Evolutionary conservation across 2,329 filamentous ascomycete genomes (phyloP).

Genomic region (Pyrenochaeta sp.): DNA sequence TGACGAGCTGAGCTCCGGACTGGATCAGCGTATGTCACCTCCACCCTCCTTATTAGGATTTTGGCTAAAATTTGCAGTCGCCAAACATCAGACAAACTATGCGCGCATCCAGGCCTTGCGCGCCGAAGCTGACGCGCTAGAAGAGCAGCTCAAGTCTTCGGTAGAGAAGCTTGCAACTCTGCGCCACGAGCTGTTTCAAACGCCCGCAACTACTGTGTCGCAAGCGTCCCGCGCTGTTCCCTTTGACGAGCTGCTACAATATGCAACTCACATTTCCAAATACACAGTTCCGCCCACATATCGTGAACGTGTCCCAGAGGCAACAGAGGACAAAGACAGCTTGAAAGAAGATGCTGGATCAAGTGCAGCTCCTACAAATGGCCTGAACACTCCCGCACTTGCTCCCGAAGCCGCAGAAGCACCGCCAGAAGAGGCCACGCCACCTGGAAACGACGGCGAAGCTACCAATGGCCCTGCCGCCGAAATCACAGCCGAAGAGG

Average conservation of each 20-base stretch:
- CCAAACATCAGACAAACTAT: slow-evolving; percentile 78
- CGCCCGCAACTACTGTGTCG: slow-evolving; percentile 47
- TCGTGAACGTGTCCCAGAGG: slow-evolving; percentile 33
- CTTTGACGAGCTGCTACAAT: slow-evolving; percentile 77
- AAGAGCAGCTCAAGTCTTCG: slow-evolving; percentile 75
- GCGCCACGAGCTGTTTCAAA: slow-evolving; percentile 73
- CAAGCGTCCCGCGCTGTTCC: slow-evolving; percentile 60
- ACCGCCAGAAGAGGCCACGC: slow-evolving; percentile 27
- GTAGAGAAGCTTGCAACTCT: slow-evolving; percentile 73
- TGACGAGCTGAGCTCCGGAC: slow-evolving; percentile 68
- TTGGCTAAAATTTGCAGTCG: slow-evolving; percentile 58
- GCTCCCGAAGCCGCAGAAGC: slow-evolving; percentile 31
- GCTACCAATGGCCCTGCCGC: slow-evolving; percentile 13
- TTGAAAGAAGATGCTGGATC: slow-evolving; percentile 28
- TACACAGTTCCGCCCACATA: slow-evolving; percentile 75
- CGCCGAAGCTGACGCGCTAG: slow-evolving; percentile 68
- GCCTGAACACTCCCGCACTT: slow-evolving; percentile 35
- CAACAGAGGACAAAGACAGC: slow-evolving; percentile 25
- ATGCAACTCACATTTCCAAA: slow-evolving; percentile 80
- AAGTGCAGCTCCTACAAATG: slow-evolving; percentile 36
- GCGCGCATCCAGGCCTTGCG: slow-evolving; percentile 73
- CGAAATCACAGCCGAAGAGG: slow-evolving; percentile 39
- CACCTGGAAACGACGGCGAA: slow-evolving; percentile 21
- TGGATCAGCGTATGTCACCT: slow-evolving; percentile 66
- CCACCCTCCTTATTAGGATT: neutral